Percentiles rank a stretch among this genome's conserved stretches.
phyloP scores from a whole-genome alignment of 2,329 filamentous ascomycete genomes.

The Aspergillus pseudotamarii region DNA sequence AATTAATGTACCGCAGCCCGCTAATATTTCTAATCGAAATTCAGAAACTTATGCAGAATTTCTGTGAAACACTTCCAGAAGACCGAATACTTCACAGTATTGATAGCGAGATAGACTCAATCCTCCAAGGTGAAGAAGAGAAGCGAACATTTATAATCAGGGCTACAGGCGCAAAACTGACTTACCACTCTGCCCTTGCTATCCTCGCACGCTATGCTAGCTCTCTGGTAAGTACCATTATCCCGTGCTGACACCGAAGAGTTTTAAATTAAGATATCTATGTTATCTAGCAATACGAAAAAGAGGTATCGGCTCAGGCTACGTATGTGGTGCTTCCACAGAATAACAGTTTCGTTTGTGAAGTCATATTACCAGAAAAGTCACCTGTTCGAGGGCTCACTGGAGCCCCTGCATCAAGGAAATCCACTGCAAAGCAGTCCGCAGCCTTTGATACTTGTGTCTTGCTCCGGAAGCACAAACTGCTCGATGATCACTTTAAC shows the following conservation, averaged over 20 bases:
- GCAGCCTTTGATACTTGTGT: slow-evolving; percentile 85
- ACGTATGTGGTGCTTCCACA: slow-evolving; percentile 64
- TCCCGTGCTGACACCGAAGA: background rate
- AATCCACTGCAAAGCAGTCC: slow-evolving; percentile 80
- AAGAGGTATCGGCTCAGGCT: slow-evolving; percentile 51
- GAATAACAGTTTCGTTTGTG: slow-evolving; percentile 68
- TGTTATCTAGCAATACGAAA: slow-evolving; percentile 46
- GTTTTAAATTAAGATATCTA: slow-evolving; percentile 11
- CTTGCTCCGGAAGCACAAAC: slow-evolving; percentile 64
- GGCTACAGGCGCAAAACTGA: slow-evolving; percentile 74
- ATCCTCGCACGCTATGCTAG: slow-evolving; percentile 74
- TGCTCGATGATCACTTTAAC: slow-evolving; percentile 73
- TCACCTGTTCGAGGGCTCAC: slow-evolving; percentile 70
- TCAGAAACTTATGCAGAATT: slow-evolving; percentile 65
- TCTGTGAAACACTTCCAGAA: slow-evolving; percentile 73
- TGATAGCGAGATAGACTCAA: slow-evolving; percentile 59
- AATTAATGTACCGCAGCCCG: background rate
- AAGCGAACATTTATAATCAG: slow-evolving; percentile 63
- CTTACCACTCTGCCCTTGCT: slow-evolving; percentile 71
- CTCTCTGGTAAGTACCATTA: slow-evolving; percentile 54
- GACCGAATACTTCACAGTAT: slow-evolving; percentile 70
- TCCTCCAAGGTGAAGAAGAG: slow-evolving; percentile 56
- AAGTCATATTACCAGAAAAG: slow-evolving; percentile 74
- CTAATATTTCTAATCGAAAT: background rate
- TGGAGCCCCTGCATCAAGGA: slow-evolving; percentile 68